A percentile compares a stretch with the other conserved stretches of the same genome.
phyloP scores from a whole-genome alignment of 306 rosid genomes.

The Medicago truncatula region MtrunA17r5.0-ANR NC_053044.1:53042001-53042500 shows the following conservation, averaged over 20 bases:
- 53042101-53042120: no score
- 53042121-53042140: no score
- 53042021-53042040: no score
- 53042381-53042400: not conserved
- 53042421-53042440: not conserved
- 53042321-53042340: not conserved
- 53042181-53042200: no score
- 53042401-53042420: not conserved
- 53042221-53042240: not conserved
- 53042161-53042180: not conserved
- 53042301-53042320: not conserved
- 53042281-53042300: not conserved
- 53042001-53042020: no score
- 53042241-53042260: not conserved
- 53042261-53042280: not conserved
- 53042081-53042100: no score
- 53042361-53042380: not conserved
- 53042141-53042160: no score
- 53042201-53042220: not conserved
- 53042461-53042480: conserved; percentile 33
- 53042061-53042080: no score
- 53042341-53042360: not conserved
- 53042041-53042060: no score
- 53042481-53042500: conserved; percentile 41
- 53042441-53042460: not conserved